Evolutionary conservation across 805 yeast genomes (phyloP), one percentile per base, ranked within the genome.

Genomic region (Wickerhamiella siamensis): DNA sequence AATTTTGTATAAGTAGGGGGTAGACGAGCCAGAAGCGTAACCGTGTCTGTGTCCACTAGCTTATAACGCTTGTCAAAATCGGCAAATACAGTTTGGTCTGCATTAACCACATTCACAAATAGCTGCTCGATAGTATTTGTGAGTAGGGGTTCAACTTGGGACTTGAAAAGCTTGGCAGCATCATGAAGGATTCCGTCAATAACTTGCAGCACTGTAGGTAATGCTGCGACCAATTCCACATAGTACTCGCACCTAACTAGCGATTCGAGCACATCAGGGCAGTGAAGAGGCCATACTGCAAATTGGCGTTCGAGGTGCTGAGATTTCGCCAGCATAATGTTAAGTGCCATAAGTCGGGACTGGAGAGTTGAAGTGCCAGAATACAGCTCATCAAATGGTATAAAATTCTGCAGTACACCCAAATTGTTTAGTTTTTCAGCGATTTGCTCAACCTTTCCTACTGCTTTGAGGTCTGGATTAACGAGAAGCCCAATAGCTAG

Each of bases 261-360:
- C 12, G 36, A 34, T 2, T 43, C 40, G 32, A 48, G 34, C 16
- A 39, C 18, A 31, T 49, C 53, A 22, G 24, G 42, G 6, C 20
- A 38, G 8, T 41, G 24, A 20, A 38, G 47, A n/a, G 33, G 40
- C 31, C 31, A 37, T 9, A 27, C 15, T 5, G 22, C 24, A 14
- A 12, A 37, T 22, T 24, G 8, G 8, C 8, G 6, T 12, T 14
- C 2, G 9, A 41, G 19, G 31, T 22, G 24, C 6, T 21, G 33
- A 12, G 33, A 17, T 18, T 15, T 20, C 24, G 27, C 32, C 34
- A 51, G 43, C 14, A 51, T 35, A 16, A 37, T 3, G 36, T 50
- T 50, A 6, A 50, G 22, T 8, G 47, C 51, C 50, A 51, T 47
- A 19, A 51, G 49, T 14, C 56, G 42, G 17, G 49, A 20, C 24